phyloP scores from a whole-genome alignment of 1,284 basidiomycete genomes.

The Paramarasmius palmivorus region DNA sequence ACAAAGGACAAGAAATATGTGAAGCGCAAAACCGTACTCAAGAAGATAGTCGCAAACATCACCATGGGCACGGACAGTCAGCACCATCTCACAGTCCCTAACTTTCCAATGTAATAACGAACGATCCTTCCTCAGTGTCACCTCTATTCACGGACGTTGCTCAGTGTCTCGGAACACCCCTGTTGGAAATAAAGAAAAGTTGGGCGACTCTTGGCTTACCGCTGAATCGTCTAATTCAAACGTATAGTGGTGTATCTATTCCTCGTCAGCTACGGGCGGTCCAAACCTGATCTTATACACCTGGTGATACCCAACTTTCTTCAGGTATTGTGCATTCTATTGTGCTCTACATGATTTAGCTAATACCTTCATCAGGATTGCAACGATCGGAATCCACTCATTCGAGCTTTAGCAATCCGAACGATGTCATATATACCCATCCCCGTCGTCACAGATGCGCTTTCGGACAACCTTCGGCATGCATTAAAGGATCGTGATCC shows the following conservation, averaged over 20 bases:
- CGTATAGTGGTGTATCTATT: conserved; percentile 89
- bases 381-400: conserved; percentile 88
- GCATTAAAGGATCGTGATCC: conserved; percentile 89
- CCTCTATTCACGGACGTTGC: conserved; percentile 89
- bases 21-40: conserved; percentile 88
- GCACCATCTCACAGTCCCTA: conserved; percentile 38
- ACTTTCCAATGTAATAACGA: conserved; percentile 24
- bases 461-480: conserved; percentile 85
- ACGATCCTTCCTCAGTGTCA: conserved; percentile 69
- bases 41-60: conserved; percentile 95
- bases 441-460: conserved; percentile 75
- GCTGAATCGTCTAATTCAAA: conserved; percentile 12
- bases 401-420: conserved; percentile 89
- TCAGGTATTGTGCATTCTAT: conserved; percentile 52
- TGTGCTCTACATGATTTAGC: conserved; percentile 3
- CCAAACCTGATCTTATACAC: conserved; percentile 87
- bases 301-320: conserved; percentile 88
- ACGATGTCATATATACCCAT: conserved; percentile 97
- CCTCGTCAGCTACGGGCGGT: conserved; percentile 88
- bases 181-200: conserved; percentile 99
- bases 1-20: conserved; percentile 92
- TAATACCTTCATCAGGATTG: conserved; percentile 66
- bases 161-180: conserved; percentile 83
- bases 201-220: conserved; percentile 26
- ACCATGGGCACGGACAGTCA: conserved; percentile 95